A percentile compares a stretch with the other conserved stretches of the same genome.
Conservation (phyloP, 352 stramenopile species). For the Phytopythium sindhum region DNA sequence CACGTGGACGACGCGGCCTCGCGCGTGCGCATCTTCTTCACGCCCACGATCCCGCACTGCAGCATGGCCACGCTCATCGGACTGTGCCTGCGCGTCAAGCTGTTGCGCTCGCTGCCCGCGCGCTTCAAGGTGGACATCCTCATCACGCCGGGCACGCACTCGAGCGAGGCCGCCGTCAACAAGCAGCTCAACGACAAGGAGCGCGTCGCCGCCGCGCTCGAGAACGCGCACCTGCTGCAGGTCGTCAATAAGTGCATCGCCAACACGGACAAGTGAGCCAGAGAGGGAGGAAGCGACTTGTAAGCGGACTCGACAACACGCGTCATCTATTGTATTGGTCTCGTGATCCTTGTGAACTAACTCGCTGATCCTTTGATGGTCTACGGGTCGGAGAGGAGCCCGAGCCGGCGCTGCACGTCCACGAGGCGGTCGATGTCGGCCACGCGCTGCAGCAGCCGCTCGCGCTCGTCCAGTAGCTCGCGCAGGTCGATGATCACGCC, state of each 20-base stretch:
- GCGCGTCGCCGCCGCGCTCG: conserved; percentile 92
- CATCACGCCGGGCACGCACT: conserved; percentile 94
- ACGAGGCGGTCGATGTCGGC: conserved; percentile 35
- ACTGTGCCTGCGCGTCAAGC: conserved; percentile 94
- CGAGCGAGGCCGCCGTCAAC: conserved; percentile 94
- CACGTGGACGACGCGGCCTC: conserved; percentile 82
- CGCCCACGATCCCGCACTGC: conserved; percentile 97
- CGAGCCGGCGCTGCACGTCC: conserved; percentile 11
- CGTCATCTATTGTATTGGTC: conserved; percentile 10
- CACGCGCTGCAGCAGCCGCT: conserved; percentile 34
- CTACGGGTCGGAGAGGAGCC: not conserved
- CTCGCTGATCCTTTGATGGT: too few relatives aligned
- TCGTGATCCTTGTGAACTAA: not conserved
- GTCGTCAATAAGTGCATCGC: conserved; percentile 97
- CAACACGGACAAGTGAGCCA: conserved; percentile 83
- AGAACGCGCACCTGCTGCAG: conserved; percentile 94
- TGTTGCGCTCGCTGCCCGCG: conserved; percentile 90
- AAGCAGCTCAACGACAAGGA: conserved; percentile 98
- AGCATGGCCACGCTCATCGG: conserved; percentile 97
- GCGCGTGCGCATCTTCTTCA: conserved; percentile 83
- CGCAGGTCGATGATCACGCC: conserved; percentile 12
- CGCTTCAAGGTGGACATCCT: conserved; percentile 94
- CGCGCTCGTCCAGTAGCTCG: conserved; percentile 30
- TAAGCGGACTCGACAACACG: not conserved
- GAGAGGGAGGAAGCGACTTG: not conserved